Percentiles rank a stretch among this genome's conserved stretches.
phyloP scores from a whole-genome alignment of 2,329 filamentous ascomycete genomes.

The Aspergillus pseudonomiae region DNA sequence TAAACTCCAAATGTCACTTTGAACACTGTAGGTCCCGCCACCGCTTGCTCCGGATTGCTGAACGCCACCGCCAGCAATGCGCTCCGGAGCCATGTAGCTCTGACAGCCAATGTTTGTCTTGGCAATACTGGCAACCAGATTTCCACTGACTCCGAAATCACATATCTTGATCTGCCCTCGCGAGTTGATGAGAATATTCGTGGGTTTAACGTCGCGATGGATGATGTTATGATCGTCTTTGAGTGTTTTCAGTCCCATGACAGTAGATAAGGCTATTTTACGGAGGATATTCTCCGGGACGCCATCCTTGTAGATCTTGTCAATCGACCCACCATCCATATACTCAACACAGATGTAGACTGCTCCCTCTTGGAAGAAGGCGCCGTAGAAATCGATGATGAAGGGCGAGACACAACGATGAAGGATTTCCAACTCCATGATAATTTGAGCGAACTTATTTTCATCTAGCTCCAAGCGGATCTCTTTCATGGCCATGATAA shows the following conservation, averaged over 20 bases:
- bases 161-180: slow-evolving; percentile 95
- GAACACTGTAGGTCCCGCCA: slow-evolving; percentile 91
- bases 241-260: slow-evolving; percentile 86
- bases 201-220: slow-evolving; percentile 96
- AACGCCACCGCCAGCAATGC: slow-evolving; percentile 85
- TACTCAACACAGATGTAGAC: slow-evolving; percentile 99
- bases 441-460: slow-evolving; percentile 92
- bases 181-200: slow-evolving; percentile 94
- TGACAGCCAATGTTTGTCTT: slow-evolving; percentile 99
- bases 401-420: slow-evolving; percentile 94
- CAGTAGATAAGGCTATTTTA: slow-evolving; percentile 87
- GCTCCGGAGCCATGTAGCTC: slow-evolving; percentile 97
- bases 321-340: slow-evolving; percentile 97
- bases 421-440: slow-evolving; percentile 95
- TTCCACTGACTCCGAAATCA: slow-evolving; percentile 96
- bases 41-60: slow-evolving; percentile 69
- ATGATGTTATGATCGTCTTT: slow-evolving; percentile 99
- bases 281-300: slow-evolving; percentile 85
- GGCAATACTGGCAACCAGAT: slow-evolving; percentile 94
- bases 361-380: slow-evolving; percentile 97
- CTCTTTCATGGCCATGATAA: slow-evolving; percentile 99
- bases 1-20: slow-evolving; percentile 97
- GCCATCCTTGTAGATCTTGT: slow-evolving; percentile 90
- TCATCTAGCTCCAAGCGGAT: slow-evolving; percentile 94
- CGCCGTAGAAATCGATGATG: slow-evolving; percentile 98